phyloP scores from a whole-genome alignment of 2,329 filamentous ascomycete species.

The Curvularia sp. region DNA sequence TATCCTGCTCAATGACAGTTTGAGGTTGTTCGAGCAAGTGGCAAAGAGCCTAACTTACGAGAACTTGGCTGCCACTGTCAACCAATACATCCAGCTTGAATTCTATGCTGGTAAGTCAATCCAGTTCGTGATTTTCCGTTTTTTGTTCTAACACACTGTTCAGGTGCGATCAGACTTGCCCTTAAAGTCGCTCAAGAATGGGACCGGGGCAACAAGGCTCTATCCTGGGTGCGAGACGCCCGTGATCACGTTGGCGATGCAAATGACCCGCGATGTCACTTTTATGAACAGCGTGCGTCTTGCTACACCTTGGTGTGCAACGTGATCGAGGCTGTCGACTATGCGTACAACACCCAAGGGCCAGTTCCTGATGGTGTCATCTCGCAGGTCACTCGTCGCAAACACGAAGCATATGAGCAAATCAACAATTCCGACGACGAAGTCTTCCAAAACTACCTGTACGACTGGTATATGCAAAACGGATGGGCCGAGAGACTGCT shows the following conservation, averaged over 20 bases:
- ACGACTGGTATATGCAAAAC: constrained; percentile 93
- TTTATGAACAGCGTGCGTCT: constrained; percentile 73
- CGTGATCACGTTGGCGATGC: constrained; percentile 72
- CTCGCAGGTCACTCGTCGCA: constrained; percentile 77
- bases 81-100: constrained; percentile 79
- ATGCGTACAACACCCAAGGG: constrained; percentile 70
- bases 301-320: constrained; percentile 89
- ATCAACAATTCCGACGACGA: constrained; percentile 89
- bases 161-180: constrained; percentile 82
- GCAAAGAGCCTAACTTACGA: constrained; percentile 81
- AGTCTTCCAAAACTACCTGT: constrained; percentile 94
- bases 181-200: constrained; percentile 82
- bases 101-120: constrained; percentile 76
- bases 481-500: constrained; percentile 87
- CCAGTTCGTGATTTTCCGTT: no score
- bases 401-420: constrained; percentile 86
- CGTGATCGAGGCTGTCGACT: constrained; percentile 80
- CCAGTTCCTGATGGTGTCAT: constrained; percentile 79
- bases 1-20: constrained; percentile 83
- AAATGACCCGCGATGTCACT: constrained; percentile 70
- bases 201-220: constrained; percentile 84
- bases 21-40: constrained; percentile 87
- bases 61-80: constrained; percentile 78
- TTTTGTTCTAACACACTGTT: constrained; percentile 11
- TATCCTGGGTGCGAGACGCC: constrained; percentile 87